phyloP scores from a whole-genome alignment of 371 early-diverging fungal genomes.

The Rhizomucor pusillus region DNA sequence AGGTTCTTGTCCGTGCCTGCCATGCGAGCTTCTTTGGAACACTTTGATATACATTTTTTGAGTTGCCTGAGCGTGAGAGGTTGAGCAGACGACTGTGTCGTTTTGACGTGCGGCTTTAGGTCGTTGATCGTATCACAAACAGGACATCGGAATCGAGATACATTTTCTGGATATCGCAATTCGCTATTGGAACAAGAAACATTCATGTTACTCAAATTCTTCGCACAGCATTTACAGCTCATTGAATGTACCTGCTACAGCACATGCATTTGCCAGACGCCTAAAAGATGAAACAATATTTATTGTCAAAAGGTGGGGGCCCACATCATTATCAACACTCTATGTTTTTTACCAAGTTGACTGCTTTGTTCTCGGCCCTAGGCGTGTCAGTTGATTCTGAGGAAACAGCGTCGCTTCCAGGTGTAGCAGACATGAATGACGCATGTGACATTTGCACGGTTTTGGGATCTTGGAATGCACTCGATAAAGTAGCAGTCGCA shows the following conservation, averaged over 20 bases:
- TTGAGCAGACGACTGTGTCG: slow-evolving; percentile 18
- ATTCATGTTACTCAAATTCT: too few relatives aligned
- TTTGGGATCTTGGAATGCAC: too few relatives aligned
- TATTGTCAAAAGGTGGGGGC: not conserved
- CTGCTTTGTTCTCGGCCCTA: not conserved
- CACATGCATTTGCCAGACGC: slow-evolving; percentile 53
- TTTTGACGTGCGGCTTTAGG: slow-evolving; percentile 45
- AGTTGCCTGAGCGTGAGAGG: slow-evolving; percentile 55
- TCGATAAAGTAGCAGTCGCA: not conserved
- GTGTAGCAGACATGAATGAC: too few relatives aligned
- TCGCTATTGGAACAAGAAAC: too few relatives aligned
- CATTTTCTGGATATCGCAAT: slow-evolving; percentile 66
- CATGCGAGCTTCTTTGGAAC: slow-evolving; percentile 24
- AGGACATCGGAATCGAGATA: slow-evolving; percentile 82
- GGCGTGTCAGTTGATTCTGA: not conserved
- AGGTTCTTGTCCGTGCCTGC: slow-evolving; percentile 26
- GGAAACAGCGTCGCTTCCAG: not conserved
- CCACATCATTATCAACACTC: not conserved
- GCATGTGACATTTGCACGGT: too few relatives aligned
- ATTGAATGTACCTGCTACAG: slow-evolving; percentile 58
- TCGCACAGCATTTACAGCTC: too few relatives aligned
- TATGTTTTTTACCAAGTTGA: not conserved
- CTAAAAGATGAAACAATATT: not conserved
- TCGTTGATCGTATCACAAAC: slow-evolving; percentile 91
- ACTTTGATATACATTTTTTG: slow-evolving; percentile 36